Evolutionary conservation across 495 filamentous ascomycete genomes (phyloP).

Genomic region (Neurospora sp.): DNA sequence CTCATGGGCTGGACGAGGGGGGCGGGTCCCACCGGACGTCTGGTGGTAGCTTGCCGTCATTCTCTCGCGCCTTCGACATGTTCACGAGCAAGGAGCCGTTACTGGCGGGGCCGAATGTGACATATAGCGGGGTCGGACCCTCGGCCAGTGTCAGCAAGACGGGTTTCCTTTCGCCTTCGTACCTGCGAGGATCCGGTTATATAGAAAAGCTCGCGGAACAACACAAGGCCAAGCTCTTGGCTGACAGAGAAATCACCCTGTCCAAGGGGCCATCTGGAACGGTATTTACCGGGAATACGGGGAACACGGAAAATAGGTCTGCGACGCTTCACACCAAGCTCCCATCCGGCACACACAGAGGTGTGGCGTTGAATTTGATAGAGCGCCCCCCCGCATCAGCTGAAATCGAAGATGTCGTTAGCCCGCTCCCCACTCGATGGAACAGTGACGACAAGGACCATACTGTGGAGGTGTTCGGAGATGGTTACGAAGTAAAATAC

Average conservation of each 20-base stretch:
- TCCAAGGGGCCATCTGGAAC: constrained; percentile 34
- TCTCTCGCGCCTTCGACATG: constrained; percentile 53
- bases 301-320: not conserved
- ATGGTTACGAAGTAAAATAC: constrained; percentile 74
- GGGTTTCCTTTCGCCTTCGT: constrained; percentile 67
- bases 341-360: constrained; percentile 52
- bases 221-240: constrained; percentile 47
- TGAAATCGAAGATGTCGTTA: constrained; percentile 37
- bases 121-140: constrained; percentile 7
- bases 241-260: constrained; percentile 33
- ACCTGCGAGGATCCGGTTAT: constrained; percentile 68
- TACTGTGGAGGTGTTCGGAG: constrained; percentile 62
- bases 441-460: constrained; percentile 63
- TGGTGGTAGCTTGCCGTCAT: constrained; percentile 33
- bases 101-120: constrained; percentile 11
- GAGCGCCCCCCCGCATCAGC: not conserved
- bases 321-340: constrained; percentile 31
- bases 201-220: constrained; percentile 61
- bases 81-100: constrained; percentile 28
- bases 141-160: constrained; percentile 16
- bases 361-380: constrained; percentile 18
- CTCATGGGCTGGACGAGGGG: constrained; percentile 23
- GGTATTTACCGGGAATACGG: not conserved
- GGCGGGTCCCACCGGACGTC: constrained; percentile 10
- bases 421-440: constrained; percentile 74